Evolutionary conservation across 2,329 filamentous ascomycete species (phyloP).

Genomic region (Scleromitrula shiraiana): DNA sequence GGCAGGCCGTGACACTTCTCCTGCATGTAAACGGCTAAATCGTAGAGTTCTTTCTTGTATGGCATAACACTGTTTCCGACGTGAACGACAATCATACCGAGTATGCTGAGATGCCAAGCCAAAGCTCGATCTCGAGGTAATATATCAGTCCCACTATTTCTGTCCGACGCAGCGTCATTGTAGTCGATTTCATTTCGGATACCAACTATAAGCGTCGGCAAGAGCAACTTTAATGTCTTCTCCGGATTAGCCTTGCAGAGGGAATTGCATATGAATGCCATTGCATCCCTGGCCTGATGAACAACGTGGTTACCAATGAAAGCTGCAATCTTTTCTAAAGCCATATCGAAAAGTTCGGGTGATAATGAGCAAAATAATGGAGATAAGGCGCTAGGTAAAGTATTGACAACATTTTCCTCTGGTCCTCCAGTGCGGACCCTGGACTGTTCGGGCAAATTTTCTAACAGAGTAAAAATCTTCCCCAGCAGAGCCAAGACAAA

Average conservation of each 20-base stretch:
- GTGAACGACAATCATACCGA: slow-evolving; percentile 97
- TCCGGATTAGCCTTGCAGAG: slow-evolving; percentile 93
- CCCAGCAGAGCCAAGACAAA: slow-evolving; percentile 87
- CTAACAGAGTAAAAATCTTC: slow-evolving; percentile 88
- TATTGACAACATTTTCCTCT: slow-evolving; percentile 96
- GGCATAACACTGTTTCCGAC: slow-evolving; percentile 84
- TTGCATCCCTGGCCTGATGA: slow-evolving; percentile 91
- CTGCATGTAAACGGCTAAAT: slow-evolving; percentile 94
- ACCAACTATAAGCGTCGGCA: slow-evolving; percentile 82
- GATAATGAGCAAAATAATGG: slow-evolving; percentile 87
- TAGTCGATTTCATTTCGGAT: slow-evolving; percentile 96
- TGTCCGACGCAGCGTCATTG: slow-evolving; percentile 89
- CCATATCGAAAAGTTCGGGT: slow-evolving; percentile 86
- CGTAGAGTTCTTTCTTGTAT: slow-evolving; percentile 82
- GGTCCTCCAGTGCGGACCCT: slow-evolving; percentile 83
- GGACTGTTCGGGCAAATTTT: slow-evolving; percentile 88
- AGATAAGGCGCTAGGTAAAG: slow-evolving; percentile 81
- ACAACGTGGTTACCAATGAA: slow-evolving; percentile 94
- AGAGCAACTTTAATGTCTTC: slow-evolving; percentile 82
- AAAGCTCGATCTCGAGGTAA: slow-evolving; percentile 85
- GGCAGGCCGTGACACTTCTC: slow-evolving; percentile 88
- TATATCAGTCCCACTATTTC: slow-evolving; percentile 88
- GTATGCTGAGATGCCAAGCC: slow-evolving; percentile 94
- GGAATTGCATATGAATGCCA: slow-evolving; percentile 97
- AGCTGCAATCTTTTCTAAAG: slow-evolving; percentile 81